These are phyloP conservation scores for Auricularia sp. DNA, from an alignment of 768 basidiomycete genomes.

Conservation along the genomic window DNA sequence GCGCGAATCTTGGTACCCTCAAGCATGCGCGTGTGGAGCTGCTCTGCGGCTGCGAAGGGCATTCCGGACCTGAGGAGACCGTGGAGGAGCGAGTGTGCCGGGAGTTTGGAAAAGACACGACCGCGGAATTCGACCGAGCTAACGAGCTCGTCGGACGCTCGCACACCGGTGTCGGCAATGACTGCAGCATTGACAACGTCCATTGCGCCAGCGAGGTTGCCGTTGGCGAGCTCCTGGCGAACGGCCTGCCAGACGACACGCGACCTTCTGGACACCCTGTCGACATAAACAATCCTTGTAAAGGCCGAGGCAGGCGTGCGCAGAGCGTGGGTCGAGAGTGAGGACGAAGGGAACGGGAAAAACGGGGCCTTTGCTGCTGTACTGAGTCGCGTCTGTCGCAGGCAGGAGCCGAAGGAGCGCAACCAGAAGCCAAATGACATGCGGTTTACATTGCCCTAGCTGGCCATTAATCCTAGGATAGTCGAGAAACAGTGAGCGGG, in stretches of 20 bases:
- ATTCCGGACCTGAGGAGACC: constrained; percentile 45
- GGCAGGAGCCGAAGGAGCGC: background rate
- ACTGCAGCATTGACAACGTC: background rate
- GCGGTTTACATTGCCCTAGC: background rate
- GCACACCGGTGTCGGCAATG: background rate
- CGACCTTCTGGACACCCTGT: background rate
- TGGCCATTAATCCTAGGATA: background rate
- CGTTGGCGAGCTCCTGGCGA: background rate
- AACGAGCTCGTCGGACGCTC: background rate
- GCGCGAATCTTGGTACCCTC: constrained; percentile 40
- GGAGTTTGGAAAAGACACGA: background rate
- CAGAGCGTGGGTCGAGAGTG: background rate
- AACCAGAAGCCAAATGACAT: background rate
- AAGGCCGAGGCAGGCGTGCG: background rate
- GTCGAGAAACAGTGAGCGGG: background rate
- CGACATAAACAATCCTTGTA: too few species aligned
- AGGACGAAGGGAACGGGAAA: background rate
- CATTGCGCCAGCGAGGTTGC: background rate
- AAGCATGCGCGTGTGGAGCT: constrained; percentile 43
- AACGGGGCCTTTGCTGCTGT: too few species aligned
- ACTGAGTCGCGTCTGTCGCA: background rate
- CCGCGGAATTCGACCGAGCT: background rate
- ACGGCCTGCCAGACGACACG: background rate
- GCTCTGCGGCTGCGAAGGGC: constrained; percentile 35
- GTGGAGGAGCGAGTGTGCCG: constrained; percentile 49